phyloP scores from a whole-genome alignment of 768 basidiomycete species.

The Leccinum barrowsii region DNA sequence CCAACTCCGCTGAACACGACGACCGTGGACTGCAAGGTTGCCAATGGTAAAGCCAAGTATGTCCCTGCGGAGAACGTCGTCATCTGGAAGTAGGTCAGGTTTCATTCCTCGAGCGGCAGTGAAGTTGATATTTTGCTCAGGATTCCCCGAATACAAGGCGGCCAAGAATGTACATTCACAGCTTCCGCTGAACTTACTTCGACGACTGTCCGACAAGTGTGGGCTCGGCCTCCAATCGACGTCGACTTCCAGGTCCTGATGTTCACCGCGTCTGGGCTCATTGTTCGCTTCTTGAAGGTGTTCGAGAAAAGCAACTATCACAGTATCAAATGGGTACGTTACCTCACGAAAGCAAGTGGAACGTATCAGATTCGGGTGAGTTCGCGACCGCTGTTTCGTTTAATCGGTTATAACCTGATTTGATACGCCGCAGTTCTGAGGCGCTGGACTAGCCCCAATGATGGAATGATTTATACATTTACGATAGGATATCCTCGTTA shows the following conservation, averaged over 20 bases:
- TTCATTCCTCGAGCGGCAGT: not conserved
- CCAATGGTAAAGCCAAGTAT: slow-evolving; percentile 94
- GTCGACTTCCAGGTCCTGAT: slow-evolving; percentile 99
- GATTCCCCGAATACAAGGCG: slow-evolving; percentile 89
- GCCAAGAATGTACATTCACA: slow-evolving; percentile 82
- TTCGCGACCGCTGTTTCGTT: slow-evolving; percentile 12
- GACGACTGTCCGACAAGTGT: slow-evolving; percentile 91
- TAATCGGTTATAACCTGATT: not conserved
- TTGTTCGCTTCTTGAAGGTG: slow-evolving; percentile 96
- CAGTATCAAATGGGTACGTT: slow-evolving; percentile 94
- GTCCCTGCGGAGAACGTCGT: slow-evolving; percentile 94
- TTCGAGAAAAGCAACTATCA: slow-evolving; percentile 96
- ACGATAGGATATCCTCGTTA: slow-evolving; percentile 24
- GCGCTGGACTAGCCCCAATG: not conserved
- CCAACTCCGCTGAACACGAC: slow-evolving; percentile 97
- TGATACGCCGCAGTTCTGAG: slow-evolving; percentile 26
- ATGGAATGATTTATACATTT: slow-evolving; percentile 11
- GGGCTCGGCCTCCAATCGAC: slow-evolving; percentile 97
- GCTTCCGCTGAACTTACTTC: slow-evolving; percentile 81
- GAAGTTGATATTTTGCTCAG: slow-evolving; percentile 39
- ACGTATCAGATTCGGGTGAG: slow-evolving; percentile 91
- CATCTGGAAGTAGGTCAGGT: slow-evolving; percentile 86
- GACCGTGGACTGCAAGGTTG: slow-evolving; percentile 86
- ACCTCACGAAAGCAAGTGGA: slow-evolving; percentile 91
- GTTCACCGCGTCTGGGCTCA: slow-evolving; percentile 95